Base-by-base conservation (phyloP, 306 rosid genomes). In the Lathyrus sativus region DNA sequence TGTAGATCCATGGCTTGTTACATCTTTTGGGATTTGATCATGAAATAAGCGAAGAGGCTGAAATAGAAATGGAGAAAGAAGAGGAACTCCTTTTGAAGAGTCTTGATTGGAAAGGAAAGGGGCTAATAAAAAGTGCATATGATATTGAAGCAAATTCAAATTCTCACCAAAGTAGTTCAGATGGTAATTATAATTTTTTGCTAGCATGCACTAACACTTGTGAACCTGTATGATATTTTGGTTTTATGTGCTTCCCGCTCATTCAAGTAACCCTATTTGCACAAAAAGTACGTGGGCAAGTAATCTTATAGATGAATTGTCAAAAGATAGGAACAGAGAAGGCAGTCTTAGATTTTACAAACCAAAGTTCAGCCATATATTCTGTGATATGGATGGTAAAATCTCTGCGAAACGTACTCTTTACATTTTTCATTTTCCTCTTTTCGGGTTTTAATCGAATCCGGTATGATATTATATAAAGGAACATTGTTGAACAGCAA, bases 361-460 rank as follows among this genome's bases (percentile, higher is more conserved):
- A 68, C 96, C 96, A 50, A 93, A 84, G 90, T 93, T 85, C 87
- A 88, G 74, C 79, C 87, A 90, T 75, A 81, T 93, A 73, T 93
- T 93, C 85, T 88, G 97, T 57, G 98, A 93, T 55, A 90, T 93
- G 98, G 98, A 93, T 85, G 96, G 97, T 90, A 78, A 85, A 86
- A 43, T 68, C 70, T 61, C 26, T 29, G 59, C 33, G 12, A 43
- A 44, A 37, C 68, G 6, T 11, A 39, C 35, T 39, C 64, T 39
- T 11, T 14, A 7, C 24, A 72, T 82, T 13, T 67, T 77, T 35
- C 37, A 28, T 42, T 33, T 3, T 56, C 50, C 7, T 78, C 26
- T 74, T 60, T 68, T 50, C 1, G 19, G 41, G 69, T 73, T 75
- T 35, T 76, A 55, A 78, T 57, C 37, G 8, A 37, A 66, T 61